Percentiles rank a stretch among this genome's conserved stretches.
Evolutionary conservation across 805 yeast genomes (phyloP).

Genomic region (Sugiyamaella qingdaonensis): DNA sequence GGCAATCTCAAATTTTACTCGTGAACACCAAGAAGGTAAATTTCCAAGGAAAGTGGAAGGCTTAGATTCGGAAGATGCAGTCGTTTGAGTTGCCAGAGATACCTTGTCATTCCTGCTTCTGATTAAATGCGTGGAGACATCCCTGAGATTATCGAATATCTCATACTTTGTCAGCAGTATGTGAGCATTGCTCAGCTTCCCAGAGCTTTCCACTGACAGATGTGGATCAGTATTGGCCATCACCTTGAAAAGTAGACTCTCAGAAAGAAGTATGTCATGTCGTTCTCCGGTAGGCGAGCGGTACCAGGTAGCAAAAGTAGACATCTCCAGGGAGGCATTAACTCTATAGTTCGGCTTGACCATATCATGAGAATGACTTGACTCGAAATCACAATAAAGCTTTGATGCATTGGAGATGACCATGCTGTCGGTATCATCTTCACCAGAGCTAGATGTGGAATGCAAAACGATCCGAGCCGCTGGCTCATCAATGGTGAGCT

Average conservation of each 20-base stretch:
- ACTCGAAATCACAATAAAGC: constrained; percentile 29
- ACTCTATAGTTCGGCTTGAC: constrained; percentile 23
- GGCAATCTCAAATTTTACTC: constrained; percentile 26
- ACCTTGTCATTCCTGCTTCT: not conserved
- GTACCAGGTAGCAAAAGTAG: constrained; percentile 29
- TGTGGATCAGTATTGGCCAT: constrained; percentile 29
- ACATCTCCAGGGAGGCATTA: constrained; percentile 23
- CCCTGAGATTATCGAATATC: constrained; percentile 31
- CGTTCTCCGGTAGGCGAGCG: constrained; percentile 26
- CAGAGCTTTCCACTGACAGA: constrained; percentile 25
- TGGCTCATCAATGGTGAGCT: constrained; percentile 32
- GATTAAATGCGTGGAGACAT: constrained; percentile 14
- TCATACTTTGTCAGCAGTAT: constrained; percentile 30
- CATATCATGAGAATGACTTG: constrained; percentile 25
- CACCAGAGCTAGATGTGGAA: not conserved
- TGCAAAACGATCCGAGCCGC: constrained; percentile 30
- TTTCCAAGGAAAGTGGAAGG: constrained; percentile 13
- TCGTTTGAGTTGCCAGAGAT: not conserved
- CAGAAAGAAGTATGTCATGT: constrained; percentile 27
- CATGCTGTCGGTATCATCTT: constrained; percentile 24
- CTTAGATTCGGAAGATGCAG: not conserved
- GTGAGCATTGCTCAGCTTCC: constrained; percentile 25
- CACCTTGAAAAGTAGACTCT: constrained; percentile 22
- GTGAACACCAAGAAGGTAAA: constrained; percentile 29
- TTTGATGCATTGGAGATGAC: constrained; percentile 33